Conservation (phyloP, 305 asterid species). For the Ilex paraguariensis region DNA sequence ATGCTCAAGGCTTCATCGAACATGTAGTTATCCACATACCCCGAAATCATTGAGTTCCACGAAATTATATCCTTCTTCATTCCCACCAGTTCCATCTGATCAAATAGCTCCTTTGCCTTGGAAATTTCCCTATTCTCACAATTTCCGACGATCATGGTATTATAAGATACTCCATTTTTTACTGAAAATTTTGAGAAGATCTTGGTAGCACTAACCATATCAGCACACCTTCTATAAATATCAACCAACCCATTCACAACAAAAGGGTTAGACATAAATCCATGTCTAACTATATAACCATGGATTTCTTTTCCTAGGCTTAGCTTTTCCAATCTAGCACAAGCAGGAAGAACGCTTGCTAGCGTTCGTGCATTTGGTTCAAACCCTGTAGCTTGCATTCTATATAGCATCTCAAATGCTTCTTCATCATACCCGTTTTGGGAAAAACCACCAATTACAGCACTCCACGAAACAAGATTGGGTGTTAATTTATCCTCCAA, state of each 20-base stretch:
- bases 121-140: slow-evolving; percentile 46
- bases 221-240: slow-evolving; percentile 62
- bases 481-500: slow-evolving; percentile 33
- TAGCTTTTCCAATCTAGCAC: slow-evolving; percentile 50
- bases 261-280: slow-evolving; percentile 54
- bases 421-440: slow-evolving; percentile 56
- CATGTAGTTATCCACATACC: slow-evolving; percentile 54
- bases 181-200: slow-evolving; percentile 47
- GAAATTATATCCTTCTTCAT: slow-evolving; percentile 45
- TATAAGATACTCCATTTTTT: slow-evolving; percentile 63
- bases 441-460: slow-evolving; percentile 64
- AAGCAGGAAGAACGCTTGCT: slow-evolving; percentile 63
- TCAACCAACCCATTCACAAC: slow-evolving; percentile 72
- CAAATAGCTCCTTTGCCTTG: slow-evolving; percentile 56
- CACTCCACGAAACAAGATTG: slow-evolving; percentile 62
- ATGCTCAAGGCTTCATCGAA: slow-evolving; percentile 43
- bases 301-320: slow-evolving; percentile 63
- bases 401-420: slow-evolving; percentile 48
- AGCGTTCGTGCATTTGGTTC: slow-evolving; percentile 51
- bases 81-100: slow-evolving; percentile 51
- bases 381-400: slow-evolving; percentile 48
- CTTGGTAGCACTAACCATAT: slow-evolving; percentile 45
- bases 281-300: slow-evolving; percentile 52
- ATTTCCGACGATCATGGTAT: slow-evolving; percentile 72
- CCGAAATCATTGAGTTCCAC: slow-evolving; percentile 85